Base-by-base conservation (phyloP, 2,329 filamentous ascomycete genomes). In the Fusarium sp. region DNA sequence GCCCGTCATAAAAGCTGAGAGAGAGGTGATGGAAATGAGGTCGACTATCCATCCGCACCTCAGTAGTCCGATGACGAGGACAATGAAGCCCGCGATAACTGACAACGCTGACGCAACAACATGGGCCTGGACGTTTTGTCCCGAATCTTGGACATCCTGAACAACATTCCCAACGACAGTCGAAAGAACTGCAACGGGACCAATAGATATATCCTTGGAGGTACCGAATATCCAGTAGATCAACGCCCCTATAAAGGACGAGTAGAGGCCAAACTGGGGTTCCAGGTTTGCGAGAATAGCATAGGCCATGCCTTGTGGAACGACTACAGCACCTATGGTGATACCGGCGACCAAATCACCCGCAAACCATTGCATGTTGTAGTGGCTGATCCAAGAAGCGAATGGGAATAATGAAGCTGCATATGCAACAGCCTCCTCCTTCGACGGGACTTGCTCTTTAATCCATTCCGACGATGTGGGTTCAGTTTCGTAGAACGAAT, bases 151-250 rank as follows among this genome's bases (percentile, higher is more conserved):
- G 47, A 93, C 91, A 42, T 92, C 88, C 48, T 88, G 81, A 51
- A 98, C 91, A 57, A 98, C 91, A 60, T 93, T 93, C 49, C 96
- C 96, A 6, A 94, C 93, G 22, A 99, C 88, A 7, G 94, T 97
- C 3, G 95, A 98, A 89, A 98, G 93, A 75, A 98, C 96, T 42
- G 96, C 96, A 55, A 98, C 96, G 38, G 96, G 96, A 22, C 96
- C 96, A 64, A 98, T 98, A 15, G 96, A 98, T 79, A 99, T 98
- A 82, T 99, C 96, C 81, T 98, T 99, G 20, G 96, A 98, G 1
- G 96, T 99, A 39, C 95, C 96, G 79, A 98, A 98, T 80, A 98
- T 93, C 96, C 96, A 98, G 84, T 99, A 99, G 70, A 98, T 88
- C 72, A 98, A 82, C 22, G 97, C 95, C 57, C 96, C 96, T 89